Conservation (phyloP, 2,329 filamentous ascomycete genomes). For the Pestalotiopsis sp. region DNA sequence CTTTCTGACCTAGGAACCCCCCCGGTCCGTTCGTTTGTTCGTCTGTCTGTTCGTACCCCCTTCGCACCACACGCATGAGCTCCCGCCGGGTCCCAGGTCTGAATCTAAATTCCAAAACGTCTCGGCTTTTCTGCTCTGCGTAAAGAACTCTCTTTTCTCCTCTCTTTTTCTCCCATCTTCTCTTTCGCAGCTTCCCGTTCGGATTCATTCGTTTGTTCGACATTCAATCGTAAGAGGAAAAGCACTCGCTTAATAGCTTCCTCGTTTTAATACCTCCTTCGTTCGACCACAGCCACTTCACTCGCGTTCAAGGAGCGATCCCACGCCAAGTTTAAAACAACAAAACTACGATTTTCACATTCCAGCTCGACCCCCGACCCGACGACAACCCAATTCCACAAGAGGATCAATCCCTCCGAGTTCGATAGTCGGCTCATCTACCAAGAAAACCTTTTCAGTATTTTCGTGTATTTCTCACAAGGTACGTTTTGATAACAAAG, state of each 20-base stretch:
- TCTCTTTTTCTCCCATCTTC: slow-evolving; percentile 20
- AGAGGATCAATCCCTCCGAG: neutral
- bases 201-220: slow-evolving; percentile 41
- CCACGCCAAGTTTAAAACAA: slow-evolving; percentile 12
- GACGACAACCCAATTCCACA: neutral
- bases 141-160: slow-evolving; percentile 29
- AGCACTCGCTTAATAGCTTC: slow-evolving; percentile 36
- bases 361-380: neutral
- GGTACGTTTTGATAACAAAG: neutral
- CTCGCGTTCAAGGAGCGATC: slow-evolving; percentile 13
- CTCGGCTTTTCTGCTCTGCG: slow-evolving; percentile 36
- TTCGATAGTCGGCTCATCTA: slow-evolving; percentile 1
- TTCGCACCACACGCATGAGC: slow-evolving; percentile 1
- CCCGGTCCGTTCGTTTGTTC: no score
- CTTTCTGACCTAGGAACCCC: neutral
- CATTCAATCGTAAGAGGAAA: slow-evolving; percentile 35
- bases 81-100: slow-evolving; percentile 1
- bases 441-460: neutral
- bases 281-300: neutral
- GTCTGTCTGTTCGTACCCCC: neutral
- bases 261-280: slow-evolving; percentile 34
- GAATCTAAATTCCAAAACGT: slow-evolving; percentile 36
- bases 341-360: slow-evolving; percentile 16
- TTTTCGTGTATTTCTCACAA: neutral
- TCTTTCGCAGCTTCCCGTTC: slow-evolving; percentile 32